Percentiles rank a stretch among this genome's conserved stretches.
These are phyloP conservation scores for Diutina catenulata DNA, from an alignment of 1,139 yeast genomes.

Conservation along the genomic window DNA sequence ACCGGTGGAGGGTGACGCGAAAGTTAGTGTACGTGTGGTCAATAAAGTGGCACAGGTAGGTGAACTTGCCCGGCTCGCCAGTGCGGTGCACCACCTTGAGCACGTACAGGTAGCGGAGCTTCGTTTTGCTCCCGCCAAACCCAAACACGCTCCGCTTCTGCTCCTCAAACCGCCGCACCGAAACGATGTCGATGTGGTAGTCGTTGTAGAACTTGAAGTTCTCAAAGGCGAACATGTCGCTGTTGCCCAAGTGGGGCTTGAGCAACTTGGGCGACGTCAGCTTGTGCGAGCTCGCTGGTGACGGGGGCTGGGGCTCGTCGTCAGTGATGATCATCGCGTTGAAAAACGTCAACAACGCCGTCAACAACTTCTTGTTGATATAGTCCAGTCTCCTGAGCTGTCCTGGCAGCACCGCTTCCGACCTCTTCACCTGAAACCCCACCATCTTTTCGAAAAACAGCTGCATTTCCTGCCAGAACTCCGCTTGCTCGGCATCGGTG, in stretches of 20 bases:
- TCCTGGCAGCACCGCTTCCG: conserved; percentile 60
- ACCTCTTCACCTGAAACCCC: conserved; percentile 46
- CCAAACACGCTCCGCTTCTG: not conserved
- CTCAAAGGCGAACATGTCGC: not conserved
- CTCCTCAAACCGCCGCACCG: not conserved
- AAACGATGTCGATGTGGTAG: not conserved
- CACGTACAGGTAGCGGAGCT: not conserved
- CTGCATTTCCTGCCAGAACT: conserved; percentile 76
- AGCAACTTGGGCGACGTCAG: not conserved
- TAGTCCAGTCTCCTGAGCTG: conserved; percentile 56
- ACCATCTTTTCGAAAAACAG: conserved; percentile 67
- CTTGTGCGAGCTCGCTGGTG: conserved; percentile 39
- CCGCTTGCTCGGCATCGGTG: conserved; percentile 31
- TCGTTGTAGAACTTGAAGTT: not conserved
- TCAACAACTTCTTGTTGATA: conserved; percentile 45
- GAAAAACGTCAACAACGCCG: conserved; percentile 53
- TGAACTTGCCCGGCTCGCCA: too few relatives aligned
- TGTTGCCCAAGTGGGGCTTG: not conserved
- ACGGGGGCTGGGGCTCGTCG: too few relatives aligned
- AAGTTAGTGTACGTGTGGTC: not conserved
- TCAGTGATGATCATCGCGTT: conserved; percentile 65
- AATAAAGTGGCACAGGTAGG: not conserved
- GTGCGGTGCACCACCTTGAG: conserved; percentile 2
- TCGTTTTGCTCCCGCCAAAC: not conserved
- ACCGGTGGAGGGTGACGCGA: not conserved